These are phyloP conservation scores for Acanthamoeba healyi DNA, from an alignment of 208 protist genomes.

Conservation along the genomic window DNA sequence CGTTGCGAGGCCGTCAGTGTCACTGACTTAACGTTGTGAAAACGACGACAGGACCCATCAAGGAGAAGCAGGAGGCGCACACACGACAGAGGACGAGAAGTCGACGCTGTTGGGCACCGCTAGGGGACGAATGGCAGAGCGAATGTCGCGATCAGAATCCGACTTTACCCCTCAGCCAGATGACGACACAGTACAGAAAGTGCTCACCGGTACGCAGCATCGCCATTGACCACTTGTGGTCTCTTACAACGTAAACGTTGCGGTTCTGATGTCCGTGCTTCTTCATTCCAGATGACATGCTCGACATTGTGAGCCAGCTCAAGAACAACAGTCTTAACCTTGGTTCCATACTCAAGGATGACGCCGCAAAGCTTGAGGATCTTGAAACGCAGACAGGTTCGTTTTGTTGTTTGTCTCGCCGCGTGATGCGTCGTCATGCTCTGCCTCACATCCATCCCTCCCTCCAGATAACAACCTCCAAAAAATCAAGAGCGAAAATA, in stretches of 20 bases:
- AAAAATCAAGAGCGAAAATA: slow-evolving; percentile 5
- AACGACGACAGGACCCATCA: no score
- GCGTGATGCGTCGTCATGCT: no score
- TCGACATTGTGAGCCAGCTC: background rate
- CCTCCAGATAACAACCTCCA: slow-evolving; percentile 11
- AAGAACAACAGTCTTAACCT: slow-evolving; percentile 38
- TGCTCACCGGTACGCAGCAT: background rate
- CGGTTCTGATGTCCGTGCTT: no score
- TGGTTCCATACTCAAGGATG: background rate
- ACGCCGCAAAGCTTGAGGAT: background rate
- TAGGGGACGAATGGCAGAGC: background rate
- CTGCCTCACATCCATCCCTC: no score
- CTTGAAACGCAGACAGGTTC: background rate
- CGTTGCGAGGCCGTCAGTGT: no score
- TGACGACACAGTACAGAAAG: background rate
- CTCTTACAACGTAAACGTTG: no score
- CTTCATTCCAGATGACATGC: slow-evolving; percentile 37
- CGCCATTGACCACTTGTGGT: no score
- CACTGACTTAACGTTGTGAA: no score
- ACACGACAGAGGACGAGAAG: background rate
- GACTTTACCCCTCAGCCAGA: background rate
- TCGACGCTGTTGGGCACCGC: background rate
- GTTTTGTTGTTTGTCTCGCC: no score
- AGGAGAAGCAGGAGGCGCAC: no score
- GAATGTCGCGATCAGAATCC: background rate